Evolutionary conservation across 371 early-diverging fungal genomes (phyloP), one percentile per base, ranked within the genome.

Genomic region (Vittaforma corneae): DNA sequence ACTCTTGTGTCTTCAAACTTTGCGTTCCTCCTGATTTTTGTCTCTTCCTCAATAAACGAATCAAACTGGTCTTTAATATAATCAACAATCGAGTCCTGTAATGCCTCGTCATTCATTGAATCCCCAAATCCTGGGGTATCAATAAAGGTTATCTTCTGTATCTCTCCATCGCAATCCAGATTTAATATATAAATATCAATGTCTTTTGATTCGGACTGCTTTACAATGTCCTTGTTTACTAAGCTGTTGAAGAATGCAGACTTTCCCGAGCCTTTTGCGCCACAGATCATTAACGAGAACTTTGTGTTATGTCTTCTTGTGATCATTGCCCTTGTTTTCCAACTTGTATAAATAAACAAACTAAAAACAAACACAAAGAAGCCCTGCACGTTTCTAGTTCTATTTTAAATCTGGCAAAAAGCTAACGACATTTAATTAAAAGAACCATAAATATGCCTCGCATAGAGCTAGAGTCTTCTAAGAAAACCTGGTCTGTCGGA

Each of bases 1-100:
- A 79, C 67, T 44, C 79, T 40, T 52, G 60, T 67, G 51, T 79
- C 79, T 44, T 73, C 77, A 59, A 61, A 69, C n/a, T 60, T 44
- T 18, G 72, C 59, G 40, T 79, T 70, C 55, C 79, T 71, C 53
- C 72, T 54, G 28, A 77, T 72, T 62, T 77, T 79, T 0, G 67
- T 70, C 53, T 79, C 79, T 67, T 79, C 77, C 24, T 47, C 50
- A 38, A 79, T 64, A 66, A 60, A 75, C 28, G 38, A 50, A 60
- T 77, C 72, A 61, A 72, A 74, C 33, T 77, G 67, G 1, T 59
- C 50, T 52, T 60, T 63, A 14, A 79, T 73, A 61, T 63, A 77
- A 18, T 52, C 51, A 1, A 64, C 44, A 26, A 79, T 75, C 26
- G 48, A 65, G 4, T 63, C 53, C 20, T 77, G 72, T 20, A 70